Evolutionary conservation across 345 rosid genomes (phyloP).

Genomic region (Rhizophora mangle): DNA sequence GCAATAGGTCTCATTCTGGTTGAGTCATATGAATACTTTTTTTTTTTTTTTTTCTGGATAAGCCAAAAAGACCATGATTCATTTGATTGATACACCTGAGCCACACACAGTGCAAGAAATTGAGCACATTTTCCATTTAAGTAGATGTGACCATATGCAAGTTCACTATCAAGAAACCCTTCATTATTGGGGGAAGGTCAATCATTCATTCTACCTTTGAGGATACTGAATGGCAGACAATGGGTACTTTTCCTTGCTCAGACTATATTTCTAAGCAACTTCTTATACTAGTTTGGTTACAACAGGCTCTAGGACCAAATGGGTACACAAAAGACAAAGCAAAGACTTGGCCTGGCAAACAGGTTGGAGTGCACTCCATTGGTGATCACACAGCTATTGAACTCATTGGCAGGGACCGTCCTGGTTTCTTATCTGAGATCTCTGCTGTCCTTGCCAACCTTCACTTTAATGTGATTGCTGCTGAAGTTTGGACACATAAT

Average conservation of each 20-base stretch:
- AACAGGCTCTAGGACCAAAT: slow-evolving; percentile 80
- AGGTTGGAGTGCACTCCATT: slow-evolving; percentile 71
- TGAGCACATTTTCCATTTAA: background rate
- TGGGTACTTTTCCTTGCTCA: background rate
- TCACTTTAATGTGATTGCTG: slow-evolving; percentile 71
- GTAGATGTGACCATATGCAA: background rate
- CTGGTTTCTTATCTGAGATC: slow-evolving; percentile 85
- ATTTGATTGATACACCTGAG: too few species aligned
- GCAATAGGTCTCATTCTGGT: background rate
- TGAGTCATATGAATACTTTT: background rate
- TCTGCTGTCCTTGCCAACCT: slow-evolving; percentile 77
- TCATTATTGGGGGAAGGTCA: background rate
- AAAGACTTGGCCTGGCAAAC: slow-evolving; percentile 61
- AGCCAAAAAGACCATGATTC: too few species aligned
- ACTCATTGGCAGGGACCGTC: slow-evolving; percentile 80
- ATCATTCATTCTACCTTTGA: background rate
- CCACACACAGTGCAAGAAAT: too few species aligned
- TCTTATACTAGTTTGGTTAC: slow-evolving; percentile 7
- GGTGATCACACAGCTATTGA: slow-evolving; percentile 88
- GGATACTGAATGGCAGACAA: background rate
- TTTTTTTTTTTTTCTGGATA: too few species aligned
- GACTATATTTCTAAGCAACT: background rate
- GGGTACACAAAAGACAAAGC: slow-evolving; percentile 44
- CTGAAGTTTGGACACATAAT: slow-evolving; percentile 96
- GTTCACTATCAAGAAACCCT: background rate